These are phyloP conservation scores for Lobulomyces angularis DNA, from an alignment of 192 early-diverging fungal genomes.

Conservation along the genomic window DNA sequence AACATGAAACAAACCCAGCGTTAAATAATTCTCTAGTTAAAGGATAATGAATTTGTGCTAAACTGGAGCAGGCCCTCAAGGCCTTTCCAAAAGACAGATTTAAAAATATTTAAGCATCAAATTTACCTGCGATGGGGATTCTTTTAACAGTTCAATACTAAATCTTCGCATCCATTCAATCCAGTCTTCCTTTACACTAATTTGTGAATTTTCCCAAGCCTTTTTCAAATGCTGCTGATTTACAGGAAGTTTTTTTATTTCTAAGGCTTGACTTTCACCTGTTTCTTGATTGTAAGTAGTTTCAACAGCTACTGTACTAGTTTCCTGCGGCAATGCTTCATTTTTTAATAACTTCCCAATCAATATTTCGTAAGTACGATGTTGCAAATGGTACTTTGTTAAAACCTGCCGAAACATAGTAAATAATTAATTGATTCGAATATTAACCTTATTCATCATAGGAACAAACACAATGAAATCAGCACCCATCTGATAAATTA, in stretches of 20 bases:
- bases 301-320: too few relatives aligned
- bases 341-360: slow-evolving; percentile 50
- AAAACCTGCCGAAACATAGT: too few relatives aligned
- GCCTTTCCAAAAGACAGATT: too few relatives aligned
- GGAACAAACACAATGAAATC: slow-evolving; percentile 69
- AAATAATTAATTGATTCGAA: too few relatives aligned
- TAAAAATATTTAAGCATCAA: too few relatives aligned
- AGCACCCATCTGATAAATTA: slow-evolving; percentile 60
- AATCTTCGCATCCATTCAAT: slow-evolving; percentile 85
- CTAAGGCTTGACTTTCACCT: background rate
- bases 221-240: slow-evolving; percentile 56
- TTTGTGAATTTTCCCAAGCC: slow-evolving; percentile 63
- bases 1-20: slow-evolving; percentile 93
- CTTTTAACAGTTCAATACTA: slow-evolving; percentile 80
- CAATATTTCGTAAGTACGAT: slow-evolving; percentile 47
- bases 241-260: slow-evolving; percentile 45
- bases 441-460: slow-evolving; percentile 47
- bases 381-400: slow-evolving; percentile 36
- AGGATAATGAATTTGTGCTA: slow-evolving; percentile 68
- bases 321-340: slow-evolving; percentile 53
- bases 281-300: background rate
- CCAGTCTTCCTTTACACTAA: slow-evolving; percentile 94
- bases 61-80: slow-evolving; percentile 72
- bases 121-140: slow-evolving; percentile 94
- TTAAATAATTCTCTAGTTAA: slow-evolving; percentile 88